Evolutionary conservation across 2,329 filamentous ascomycete species (phyloP).

Genomic region (Amesomyces nigricolor): DNA sequence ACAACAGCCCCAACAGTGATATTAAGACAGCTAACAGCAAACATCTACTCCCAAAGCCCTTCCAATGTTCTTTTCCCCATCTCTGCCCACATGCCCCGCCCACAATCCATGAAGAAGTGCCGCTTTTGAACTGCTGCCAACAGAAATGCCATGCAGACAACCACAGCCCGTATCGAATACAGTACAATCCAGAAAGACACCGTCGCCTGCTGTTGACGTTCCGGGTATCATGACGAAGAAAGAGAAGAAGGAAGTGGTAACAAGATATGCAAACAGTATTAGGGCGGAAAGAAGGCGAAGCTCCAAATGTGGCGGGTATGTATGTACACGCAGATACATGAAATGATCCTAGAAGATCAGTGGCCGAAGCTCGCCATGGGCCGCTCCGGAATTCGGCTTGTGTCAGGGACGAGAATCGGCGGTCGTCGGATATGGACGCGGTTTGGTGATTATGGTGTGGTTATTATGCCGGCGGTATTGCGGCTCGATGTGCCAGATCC

Average conservation of each 20-base stretch:
- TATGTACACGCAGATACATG: neutral
- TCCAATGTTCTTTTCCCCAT: too few relatives aligned
- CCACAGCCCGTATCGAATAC: neutral
- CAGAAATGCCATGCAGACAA: too few relatives aligned
- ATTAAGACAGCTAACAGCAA: too few relatives aligned
- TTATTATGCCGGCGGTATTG: too few relatives aligned
- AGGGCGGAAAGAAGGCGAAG: neutral
- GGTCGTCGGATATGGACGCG: too few relatives aligned
- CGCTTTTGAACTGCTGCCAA: neutral
- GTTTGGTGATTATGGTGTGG: too few relatives aligned
- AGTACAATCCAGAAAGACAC: slow-evolving; percentile 17
- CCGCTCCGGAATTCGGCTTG: too few relatives aligned
- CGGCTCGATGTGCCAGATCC: neutral
- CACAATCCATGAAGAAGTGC: too few relatives aligned
- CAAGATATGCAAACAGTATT: neutral
- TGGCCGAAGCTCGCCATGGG: too few relatives aligned
- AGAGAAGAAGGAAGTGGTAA: slow-evolving; percentile 10
- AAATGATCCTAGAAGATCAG: neutral
- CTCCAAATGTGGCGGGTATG: slow-evolving; percentile 8
- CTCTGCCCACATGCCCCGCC: neutral
- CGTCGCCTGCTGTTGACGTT: slow-evolving; percentile 23
- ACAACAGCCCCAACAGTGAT: too few relatives aligned
- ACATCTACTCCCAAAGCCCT: too few relatives aligned
- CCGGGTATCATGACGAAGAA: slow-evolving; percentile 23
- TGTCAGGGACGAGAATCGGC: too few relatives aligned